Evolutionary conservation across 1,284 basidiomycete genomes (phyloP), one percentile per base, ranked within the genome.

Genomic region (Coriolopsis trogii): DNA sequence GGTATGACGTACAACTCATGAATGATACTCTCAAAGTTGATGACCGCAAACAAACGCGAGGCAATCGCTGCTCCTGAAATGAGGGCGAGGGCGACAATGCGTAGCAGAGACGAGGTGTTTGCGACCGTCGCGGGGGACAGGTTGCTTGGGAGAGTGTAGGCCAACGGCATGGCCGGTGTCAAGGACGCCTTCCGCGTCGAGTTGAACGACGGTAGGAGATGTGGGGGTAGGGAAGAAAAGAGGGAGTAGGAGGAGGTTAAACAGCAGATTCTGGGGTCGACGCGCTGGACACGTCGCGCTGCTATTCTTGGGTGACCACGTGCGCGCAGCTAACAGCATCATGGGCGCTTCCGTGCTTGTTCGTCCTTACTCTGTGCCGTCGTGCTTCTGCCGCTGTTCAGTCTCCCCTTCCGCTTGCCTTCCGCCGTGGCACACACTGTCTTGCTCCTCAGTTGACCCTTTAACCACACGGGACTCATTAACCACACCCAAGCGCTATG

Each of bases 11-110:
- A 94, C 93, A 98, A 98, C 79, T 99, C 96, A 74, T 98, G 96
- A 65, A 98, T 98, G 67, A 99, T 95, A 81, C 92, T 95, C 77
- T 99, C 97, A 70, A 98, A 97, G 61, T 98, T 93, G 59, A 99
- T 80, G 63, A 99, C 97, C 56, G 96, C 95, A 70, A 99, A 99
- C 63, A 99, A 80, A 68, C 97, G 87, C 52, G 94, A 96, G 30
- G 95, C 89, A 65, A 99, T 90, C 33, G 97, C 97, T 56, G 96
- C 95, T 51, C 84, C 92, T 53, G 92, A 93, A 64, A 97, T 95
- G 66, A 95, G 80, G 15, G 83, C 80, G 50, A 98, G 84, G 24
- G 94, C 89, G 59, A 95, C 79, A 58, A 95, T 92, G 56, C 91
- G 86, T 58, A 98, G 75, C 59, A 96, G 78, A 48, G 91, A 93